Evolutionary conservation across 2,329 filamentous ascomycete species (phyloP), one percentile per base, ranked within the genome.

Genomic region (Penicillium brevicompactum): DNA sequence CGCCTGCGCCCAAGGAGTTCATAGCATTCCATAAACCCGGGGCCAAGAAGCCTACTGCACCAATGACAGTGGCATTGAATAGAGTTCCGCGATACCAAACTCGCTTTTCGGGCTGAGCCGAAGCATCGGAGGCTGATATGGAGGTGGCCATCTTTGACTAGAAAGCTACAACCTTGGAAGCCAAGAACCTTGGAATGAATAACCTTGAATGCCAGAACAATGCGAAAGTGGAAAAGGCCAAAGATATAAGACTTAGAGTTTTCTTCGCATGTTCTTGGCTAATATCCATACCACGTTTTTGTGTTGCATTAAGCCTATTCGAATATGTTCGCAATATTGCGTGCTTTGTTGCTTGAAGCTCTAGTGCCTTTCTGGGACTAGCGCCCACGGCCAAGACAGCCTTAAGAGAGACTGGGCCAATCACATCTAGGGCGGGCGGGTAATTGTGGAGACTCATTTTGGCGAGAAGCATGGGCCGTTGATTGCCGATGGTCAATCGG

Each of bases 21-120:
- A 84, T 82, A 1, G 82, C 82, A 63, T 82, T 83, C 81, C 82
- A 84, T 3, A 84, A 66, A 0, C 69, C 69, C 0, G 69, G 69
- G 5, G 69, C 69, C 24, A 81, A 70, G 60, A 83, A 83, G 1
- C 80, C 82, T 0, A 82, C 80, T 13, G 72, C 74, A 11, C 82
- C 81, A 44, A 83, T 82, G 14, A 84, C 72, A 46, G 78, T 78
- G 38, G 80, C 80, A 62, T 84, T 82, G 73, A 82, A 83, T 1
- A 84, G 72, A 0, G 80, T 82, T 2, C 75, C 76, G 49, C 75
- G 78, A 58, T 82, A 80, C 81, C 81, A 84, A 41, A 55, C 34
- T 27, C 60, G 57, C 18, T 60, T 59, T 16, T 48, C 51, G 22
- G 27, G 16, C 2, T 38, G 48, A 9, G 16, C 34, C 6, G 58